Percentiles rank a stretch among this genome's conserved stretches.
Conservation (phyloP, 78 protist species). For the Speleostelium caveatum region DNA sequence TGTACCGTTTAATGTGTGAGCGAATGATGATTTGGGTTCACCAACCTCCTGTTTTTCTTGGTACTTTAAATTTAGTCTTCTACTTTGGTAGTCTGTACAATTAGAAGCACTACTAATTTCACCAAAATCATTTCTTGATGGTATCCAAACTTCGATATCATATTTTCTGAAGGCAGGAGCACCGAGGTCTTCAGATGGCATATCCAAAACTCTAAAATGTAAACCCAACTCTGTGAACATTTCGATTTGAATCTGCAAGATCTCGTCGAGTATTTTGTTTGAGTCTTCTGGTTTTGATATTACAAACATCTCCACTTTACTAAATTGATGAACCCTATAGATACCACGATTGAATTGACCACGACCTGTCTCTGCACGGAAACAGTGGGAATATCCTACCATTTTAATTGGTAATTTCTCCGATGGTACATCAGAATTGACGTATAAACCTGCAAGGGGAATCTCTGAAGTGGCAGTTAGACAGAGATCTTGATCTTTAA, state of each 20-base stretch:
- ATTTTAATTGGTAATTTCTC: slow-evolving; percentile 74
- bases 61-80: slow-evolving; percentile 72
- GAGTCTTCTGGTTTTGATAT: slow-evolving; percentile 71
- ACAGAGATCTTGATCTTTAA: slow-evolving; percentile 54
- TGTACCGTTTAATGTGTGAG: slow-evolving; percentile 96
- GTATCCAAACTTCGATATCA: slow-evolving; percentile 97
- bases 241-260: slow-evolving; percentile 66
- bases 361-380: slow-evolving; percentile 88
- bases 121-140: slow-evolving; percentile 85
- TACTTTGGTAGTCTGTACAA: slow-evolving; percentile 93
- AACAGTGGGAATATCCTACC: slow-evolving; percentile 89
- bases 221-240: slow-evolving; percentile 77
- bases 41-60: neutral
- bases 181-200: slow-evolving; percentile 91
- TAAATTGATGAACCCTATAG: slow-evolving; percentile 95
- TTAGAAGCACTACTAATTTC: slow-evolving; percentile 89
- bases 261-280: slow-evolving; percentile 8
- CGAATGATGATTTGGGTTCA: slow-evolving; percentile 5
- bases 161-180: slow-evolving; percentile 90
- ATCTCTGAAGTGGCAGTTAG: slow-evolving; percentile 94
- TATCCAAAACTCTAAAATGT: slow-evolving; percentile 87
- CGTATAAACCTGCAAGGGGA: slow-evolving; percentile 86
- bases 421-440: slow-evolving; percentile 3
- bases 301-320: slow-evolving; percentile 94
- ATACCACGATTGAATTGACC: slow-evolving; percentile 79